A percentile compares a stretch with the other conserved stretches of the same genome.
phyloP scores from a whole-genome alignment of 805 yeast genomes.

The Lipomyces yamadae region DNA sequence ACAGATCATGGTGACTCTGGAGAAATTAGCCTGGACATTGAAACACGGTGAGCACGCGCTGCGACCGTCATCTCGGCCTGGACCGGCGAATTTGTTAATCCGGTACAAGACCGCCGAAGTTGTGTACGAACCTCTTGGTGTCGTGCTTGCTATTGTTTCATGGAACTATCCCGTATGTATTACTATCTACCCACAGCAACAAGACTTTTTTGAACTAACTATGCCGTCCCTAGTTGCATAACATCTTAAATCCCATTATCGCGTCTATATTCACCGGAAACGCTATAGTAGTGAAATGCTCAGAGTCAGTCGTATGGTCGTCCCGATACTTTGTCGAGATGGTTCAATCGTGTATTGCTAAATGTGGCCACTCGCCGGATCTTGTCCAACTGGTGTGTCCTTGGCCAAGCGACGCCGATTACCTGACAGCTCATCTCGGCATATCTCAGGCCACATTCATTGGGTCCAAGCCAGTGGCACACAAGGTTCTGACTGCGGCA shows the following conservation, averaged over 20 bases:
- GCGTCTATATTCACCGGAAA: slow-evolving; percentile 92
- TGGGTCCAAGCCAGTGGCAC: slow-evolving; percentile 95
- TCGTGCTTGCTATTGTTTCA: slow-evolving; percentile 85
- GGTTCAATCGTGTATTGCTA: slow-evolving; percentile 70
- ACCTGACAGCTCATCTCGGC: slow-evolving; percentile 81
- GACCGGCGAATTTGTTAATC: slow-evolving; percentile 84
- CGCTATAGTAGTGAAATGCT: slow-evolving; percentile 87
- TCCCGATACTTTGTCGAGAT: slow-evolving; percentile 76
- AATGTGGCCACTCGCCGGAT: slow-evolving; percentile 77
- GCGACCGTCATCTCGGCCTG: slow-evolving; percentile 75
- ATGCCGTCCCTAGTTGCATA: slow-evolving; percentile 60
- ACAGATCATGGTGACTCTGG: slow-evolving; percentile 92
- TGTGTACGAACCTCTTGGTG: slow-evolving; percentile 89
- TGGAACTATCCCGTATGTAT: slow-evolving; percentile 84
- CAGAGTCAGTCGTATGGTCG: slow-evolving; percentile 96
- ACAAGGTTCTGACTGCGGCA: slow-evolving; percentile 81
- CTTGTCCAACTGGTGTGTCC: slow-evolving; percentile 87
- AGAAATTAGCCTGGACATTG: slow-evolving; percentile 87
- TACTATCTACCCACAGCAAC: background rate
- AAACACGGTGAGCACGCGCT: slow-evolving; percentile 78
- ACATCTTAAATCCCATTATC: slow-evolving; percentile 87
- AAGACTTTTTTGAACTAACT: background rate
- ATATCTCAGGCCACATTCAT: slow-evolving; percentile 90
- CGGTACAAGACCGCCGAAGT: slow-evolving; percentile 88
- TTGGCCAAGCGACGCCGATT: slow-evolving; percentile 86